Percentiles rank a stretch among this genome's conserved stretches.
These are phyloP conservation scores for Fusarium nematophilum DNA, from an alignment of 2,329 filamentous ascomycete species.

Conservation along the genomic window DNA sequence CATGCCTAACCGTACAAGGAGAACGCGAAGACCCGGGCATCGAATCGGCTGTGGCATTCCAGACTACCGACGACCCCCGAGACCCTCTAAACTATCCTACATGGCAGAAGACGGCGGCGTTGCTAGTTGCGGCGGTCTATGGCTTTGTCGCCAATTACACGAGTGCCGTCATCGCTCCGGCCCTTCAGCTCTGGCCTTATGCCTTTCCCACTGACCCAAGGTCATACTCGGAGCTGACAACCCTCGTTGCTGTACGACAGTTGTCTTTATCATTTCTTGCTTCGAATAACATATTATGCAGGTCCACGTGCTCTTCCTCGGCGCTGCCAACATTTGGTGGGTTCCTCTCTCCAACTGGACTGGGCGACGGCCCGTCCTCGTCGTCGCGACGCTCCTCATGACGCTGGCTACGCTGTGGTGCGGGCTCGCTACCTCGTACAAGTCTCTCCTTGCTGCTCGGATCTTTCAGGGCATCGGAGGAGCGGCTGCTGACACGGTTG, in stretches of 20 bases:
- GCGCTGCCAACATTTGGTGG: conserved; percentile 50
- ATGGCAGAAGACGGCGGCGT: conserved; percentile 47
- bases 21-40: conserved; percentile 10
- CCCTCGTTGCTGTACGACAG: conserved; percentile 48
- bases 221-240: conserved; percentile 41
- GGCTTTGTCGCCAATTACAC: conserved; percentile 50
- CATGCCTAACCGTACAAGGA: background rate
- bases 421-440: conserved; percentile 37
- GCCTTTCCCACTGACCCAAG: conserved; percentile 44
- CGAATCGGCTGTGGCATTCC: background rate
- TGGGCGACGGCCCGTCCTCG: conserved; percentile 47
- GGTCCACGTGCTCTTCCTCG: conserved; percentile 50
- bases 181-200: conserved; percentile 46
- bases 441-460: conserved; percentile 44
- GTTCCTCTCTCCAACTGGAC: conserved; percentile 52
- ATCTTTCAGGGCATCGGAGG: conserved; percentile 50
- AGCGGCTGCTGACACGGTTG: conserved; percentile 49
- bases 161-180: conserved; percentile 48
- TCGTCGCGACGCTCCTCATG: conserved; percentile 46
- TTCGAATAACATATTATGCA: conserved; percentile 15
- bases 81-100: conserved; percentile 51
- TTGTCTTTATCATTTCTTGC: too few relatives aligned
- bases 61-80: conserved; percentile 42
- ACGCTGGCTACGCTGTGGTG: conserved; percentile 43
- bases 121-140: conserved; percentile 46